phyloP scores from a whole-genome alignment of 805 yeast species.

The Scheffersomyces lignosus region DNA sequence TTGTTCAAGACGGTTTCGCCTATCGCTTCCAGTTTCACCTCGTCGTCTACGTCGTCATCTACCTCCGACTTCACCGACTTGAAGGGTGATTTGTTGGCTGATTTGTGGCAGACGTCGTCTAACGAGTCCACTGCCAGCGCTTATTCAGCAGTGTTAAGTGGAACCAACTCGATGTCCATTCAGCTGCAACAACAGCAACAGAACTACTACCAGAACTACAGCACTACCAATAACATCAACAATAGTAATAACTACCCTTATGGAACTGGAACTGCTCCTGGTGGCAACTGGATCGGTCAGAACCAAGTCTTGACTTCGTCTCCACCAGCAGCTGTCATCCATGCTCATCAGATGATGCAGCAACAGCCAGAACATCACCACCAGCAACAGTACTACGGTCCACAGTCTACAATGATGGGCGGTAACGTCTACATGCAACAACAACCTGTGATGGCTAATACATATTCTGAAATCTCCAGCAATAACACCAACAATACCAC shows the following conservation, averaged over 20 bases:
- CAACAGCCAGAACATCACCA: constrained; percentile 21
- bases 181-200: too few relatives aligned
- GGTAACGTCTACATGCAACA: constrained; percentile 16
- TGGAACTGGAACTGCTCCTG: not conserved
- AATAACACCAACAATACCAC: not conserved
- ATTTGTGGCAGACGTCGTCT: constrained; percentile 30
- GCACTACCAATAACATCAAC: constrained; percentile 15
- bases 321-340: not conserved
- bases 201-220: constrained; percentile 8
- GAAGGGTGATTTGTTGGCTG: constrained; percentile 32
- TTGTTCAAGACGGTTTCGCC: constrained; percentile 6
- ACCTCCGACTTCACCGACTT: constrained; percentile 8
- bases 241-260: constrained; percentile 11
- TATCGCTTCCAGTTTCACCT: constrained; percentile 8
- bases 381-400: constrained; percentile 22
- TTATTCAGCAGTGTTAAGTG: not conserved
- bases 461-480: too few relatives aligned
- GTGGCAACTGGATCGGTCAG: not conserved
- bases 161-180: constrained; percentile 12
- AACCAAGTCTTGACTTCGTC: not conserved
- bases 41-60: constrained; percentile 10
- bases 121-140: constrained; percentile 7
- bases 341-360: constrained; percentile 1
- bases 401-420: constrained; percentile 23
- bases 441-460: constrained; percentile 12